Conservation (phyloP, 75 land plant genomes). For the Pseudotsuga menziesii region DNA sequence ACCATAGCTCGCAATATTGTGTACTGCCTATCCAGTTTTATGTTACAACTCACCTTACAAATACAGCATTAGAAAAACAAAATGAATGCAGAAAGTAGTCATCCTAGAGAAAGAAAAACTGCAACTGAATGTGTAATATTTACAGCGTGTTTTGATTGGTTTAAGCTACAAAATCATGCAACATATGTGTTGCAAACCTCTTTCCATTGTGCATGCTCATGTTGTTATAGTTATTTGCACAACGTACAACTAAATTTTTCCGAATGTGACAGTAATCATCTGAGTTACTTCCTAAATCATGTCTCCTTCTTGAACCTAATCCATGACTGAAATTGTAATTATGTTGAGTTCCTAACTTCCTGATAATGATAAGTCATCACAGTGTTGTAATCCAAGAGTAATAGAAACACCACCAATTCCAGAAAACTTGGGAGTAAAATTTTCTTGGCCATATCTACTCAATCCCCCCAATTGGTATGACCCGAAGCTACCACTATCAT, state of each 20-base stretch:
- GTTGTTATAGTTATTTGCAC: not conserved
- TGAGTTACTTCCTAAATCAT: not conserved
- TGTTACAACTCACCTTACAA: too few relatives aligned
- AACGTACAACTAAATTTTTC: not conserved
- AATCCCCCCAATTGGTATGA: conserved; percentile 46
- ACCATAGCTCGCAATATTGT: too few relatives aligned
- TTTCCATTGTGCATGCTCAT: not conserved
- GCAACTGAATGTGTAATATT: too few relatives aligned
- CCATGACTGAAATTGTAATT: not conserved
- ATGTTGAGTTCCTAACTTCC: too few relatives aligned
- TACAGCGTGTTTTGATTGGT: too few relatives aligned
- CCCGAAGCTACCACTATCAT: conserved; percentile 19
- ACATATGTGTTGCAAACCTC: not conserved
- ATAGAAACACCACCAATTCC: conserved; percentile 54
- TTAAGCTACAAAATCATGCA: conserved; percentile 10
- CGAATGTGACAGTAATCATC: not conserved
- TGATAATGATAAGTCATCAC: conserved; percentile 22
- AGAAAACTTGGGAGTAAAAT: conserved; percentile 16
- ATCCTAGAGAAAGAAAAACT: too few relatives aligned
- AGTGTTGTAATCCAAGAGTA: conserved; percentile 61
- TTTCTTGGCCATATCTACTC: conserved; percentile 33
- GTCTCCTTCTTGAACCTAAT: not conserved
- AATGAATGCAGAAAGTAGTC: too few relatives aligned
- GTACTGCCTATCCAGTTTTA: too few relatives aligned
- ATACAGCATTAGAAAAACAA: too few relatives aligned